These are phyloP conservation scores for Cudoniella acicularis DNA, from an alignment of 495 filamentous ascomycete genomes.

Conservation along the genomic window DNA sequence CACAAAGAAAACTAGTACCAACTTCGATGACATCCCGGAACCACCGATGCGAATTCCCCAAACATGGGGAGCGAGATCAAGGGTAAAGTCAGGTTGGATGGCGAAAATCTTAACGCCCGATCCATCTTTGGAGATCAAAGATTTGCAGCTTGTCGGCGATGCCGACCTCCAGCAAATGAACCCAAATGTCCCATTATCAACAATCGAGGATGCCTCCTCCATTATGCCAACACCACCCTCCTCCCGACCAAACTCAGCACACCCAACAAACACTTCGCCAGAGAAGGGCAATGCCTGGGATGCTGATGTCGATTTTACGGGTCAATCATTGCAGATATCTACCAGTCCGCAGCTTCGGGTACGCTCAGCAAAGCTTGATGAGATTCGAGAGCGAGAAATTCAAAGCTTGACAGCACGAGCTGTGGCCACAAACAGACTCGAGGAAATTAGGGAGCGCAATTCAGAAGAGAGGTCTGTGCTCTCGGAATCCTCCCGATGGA, in stretches of 20 bases:
- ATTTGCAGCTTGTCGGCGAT: constrained; percentile 15
- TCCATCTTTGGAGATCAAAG: constrained; percentile 19
- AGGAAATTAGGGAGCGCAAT: constrained; percentile 52
- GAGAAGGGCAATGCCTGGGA: constrained; percentile 53
- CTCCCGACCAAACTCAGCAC: constrained; percentile 34
- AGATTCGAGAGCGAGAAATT: constrained; percentile 55
- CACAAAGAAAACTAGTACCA: constrained; percentile 22
- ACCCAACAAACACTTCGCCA: constrained; percentile 35
- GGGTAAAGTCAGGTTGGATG: constrained; percentile 19
- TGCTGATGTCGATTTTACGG: constrained; percentile 60
- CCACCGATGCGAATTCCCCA: constrained; percentile 52
- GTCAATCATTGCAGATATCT: constrained; percentile 56
- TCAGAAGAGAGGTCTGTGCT: constrained; percentile 38
- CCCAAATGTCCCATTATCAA: constrained; percentile 40
- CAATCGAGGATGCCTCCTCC: constrained; percentile 41
- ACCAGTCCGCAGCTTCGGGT: constrained; percentile 52
- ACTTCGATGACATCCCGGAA: constrained; percentile 36
- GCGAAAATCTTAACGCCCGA: constrained; percentile 15
- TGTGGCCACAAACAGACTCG: constrained; percentile 55
- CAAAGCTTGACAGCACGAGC: constrained; percentile 53
- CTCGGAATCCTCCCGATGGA: constrained; percentile 30
- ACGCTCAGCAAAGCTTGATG: constrained; percentile 45
- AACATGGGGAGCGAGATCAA: constrained; percentile 57
- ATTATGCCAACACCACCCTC: constrained; percentile 30
- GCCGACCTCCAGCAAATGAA: constrained; percentile 14